Conservation (phyloP, 1,139 yeast genomes). For the Pichiaceae sp. region DNA sequence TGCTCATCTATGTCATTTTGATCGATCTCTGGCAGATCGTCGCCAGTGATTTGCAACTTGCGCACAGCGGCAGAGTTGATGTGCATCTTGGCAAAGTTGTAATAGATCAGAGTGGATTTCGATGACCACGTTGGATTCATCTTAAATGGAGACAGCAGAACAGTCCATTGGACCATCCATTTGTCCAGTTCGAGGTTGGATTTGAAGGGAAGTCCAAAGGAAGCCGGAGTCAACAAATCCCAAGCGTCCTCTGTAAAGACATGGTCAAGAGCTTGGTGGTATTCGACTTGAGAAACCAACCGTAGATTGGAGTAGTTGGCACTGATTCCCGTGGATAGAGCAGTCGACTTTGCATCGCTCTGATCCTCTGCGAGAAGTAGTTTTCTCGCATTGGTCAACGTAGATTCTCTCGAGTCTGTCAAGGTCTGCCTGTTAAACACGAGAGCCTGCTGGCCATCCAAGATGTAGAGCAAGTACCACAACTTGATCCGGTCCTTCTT, state of each 20-base stretch:
- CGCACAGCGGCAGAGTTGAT: conserved; percentile 53
- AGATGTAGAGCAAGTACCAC: conserved; percentile 60
- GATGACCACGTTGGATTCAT: conserved; percentile 64
- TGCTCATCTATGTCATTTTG: conserved; percentile 13
- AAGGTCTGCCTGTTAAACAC: conserved; percentile 52
- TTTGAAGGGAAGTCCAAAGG: conserved; percentile 61
- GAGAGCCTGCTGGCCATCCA: conserved; percentile 65
- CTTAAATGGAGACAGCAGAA: conserved; percentile 48
- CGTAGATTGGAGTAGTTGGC: conserved; percentile 41
- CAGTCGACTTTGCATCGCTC: background rate
- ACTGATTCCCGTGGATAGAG: background rate
- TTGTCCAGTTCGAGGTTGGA: conserved; percentile 60
- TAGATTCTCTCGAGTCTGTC: conserved; percentile 36
- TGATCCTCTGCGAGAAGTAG: conserved; percentile 19
- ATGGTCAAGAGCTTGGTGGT: conserved; percentile 55
- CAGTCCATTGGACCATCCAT: conserved; percentile 83
- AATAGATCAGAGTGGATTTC: conserved; percentile 60
- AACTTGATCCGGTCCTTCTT: conserved; percentile 44
- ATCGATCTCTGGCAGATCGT: conserved; percentile 34
- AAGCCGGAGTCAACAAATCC: conserved; percentile 51
- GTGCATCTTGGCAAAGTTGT: conserved; percentile 70
- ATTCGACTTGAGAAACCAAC: conserved; percentile 65
- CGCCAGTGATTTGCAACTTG: conserved; percentile 29
- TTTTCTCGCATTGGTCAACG: conserved; percentile 33
- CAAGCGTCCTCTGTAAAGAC: conserved; percentile 57